phyloP scores from a whole-genome alignment of 805 yeast species.

The Teunomyces funiuensis region DNA sequence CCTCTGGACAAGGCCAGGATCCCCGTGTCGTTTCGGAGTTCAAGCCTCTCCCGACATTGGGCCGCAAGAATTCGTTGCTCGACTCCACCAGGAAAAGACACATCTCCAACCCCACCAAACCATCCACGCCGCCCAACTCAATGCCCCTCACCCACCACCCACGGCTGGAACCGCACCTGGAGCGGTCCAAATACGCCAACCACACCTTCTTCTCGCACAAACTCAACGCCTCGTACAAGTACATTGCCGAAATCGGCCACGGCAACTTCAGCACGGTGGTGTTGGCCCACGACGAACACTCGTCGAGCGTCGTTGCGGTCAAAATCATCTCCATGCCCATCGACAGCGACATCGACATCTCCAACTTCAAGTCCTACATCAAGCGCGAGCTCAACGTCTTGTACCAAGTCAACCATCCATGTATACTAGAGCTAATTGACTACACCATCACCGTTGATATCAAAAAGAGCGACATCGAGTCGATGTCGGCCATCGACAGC shows the following conservation, averaged over 20 bases:
- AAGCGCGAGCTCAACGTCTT: constrained; percentile 71
- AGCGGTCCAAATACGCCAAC: constrained; percentile 4
- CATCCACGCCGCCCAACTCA: constrained; percentile 5
- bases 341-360: constrained; percentile 28
- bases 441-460: constrained; percentile 35
- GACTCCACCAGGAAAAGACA: constrained; percentile 17
- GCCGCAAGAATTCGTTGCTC: constrained; percentile 17
- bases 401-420: constrained; percentile 58
- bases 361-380: constrained; percentile 39
- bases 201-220: constrained; percentile 12
- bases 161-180: background rate
- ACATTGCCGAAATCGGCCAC: constrained; percentile 49
- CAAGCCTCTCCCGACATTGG: constrained; percentile 23
- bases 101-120: constrained; percentile 21
- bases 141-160: constrained; percentile 1
- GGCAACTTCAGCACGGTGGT: constrained; percentile 73
- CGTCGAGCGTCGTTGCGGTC: constrained; percentile 53
- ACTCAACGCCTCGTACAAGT: constrained; percentile 10
- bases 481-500: constrained; percentile 14
- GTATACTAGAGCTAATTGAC: constrained; percentile 63
- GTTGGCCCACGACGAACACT: constrained; percentile 33
- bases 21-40: constrained; percentile 40
- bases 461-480: constrained; percentile 22
- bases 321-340: constrained; percentile 55
- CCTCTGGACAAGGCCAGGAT: background rate